These are phyloP conservation scores for Tremellales sp. DNA, from an alignment of 1,284 basidiomycete species.

Conservation along the genomic window DNA sequence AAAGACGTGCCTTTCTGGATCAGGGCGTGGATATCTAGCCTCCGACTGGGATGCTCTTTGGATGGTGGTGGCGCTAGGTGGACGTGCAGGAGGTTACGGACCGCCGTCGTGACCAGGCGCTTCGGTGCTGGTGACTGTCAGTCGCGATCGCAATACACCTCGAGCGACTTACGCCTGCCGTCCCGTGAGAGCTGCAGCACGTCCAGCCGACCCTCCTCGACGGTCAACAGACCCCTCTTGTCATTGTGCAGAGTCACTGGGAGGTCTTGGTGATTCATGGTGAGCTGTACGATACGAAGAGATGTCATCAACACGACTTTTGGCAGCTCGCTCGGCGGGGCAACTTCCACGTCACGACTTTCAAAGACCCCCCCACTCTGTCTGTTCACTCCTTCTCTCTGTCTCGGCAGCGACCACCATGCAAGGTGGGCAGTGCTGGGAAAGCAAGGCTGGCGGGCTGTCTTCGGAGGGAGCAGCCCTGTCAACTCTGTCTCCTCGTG, in stretches of 20 bases:
- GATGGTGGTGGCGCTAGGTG: constrained; percentile 14
- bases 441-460: too few relatives aligned
- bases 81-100: constrained; percentile 32
- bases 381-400: neutral
- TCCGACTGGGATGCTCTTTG: constrained; percentile 5
- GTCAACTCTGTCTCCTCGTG: too few relatives aligned
- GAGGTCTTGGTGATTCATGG: constrained; percentile 31
- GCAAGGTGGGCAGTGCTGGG: too few relatives aligned
- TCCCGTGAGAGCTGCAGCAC: constrained; percentile 43
- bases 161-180: constrained; percentile 35
- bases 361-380: neutral
- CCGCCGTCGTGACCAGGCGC: constrained; percentile 32
- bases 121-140: constrained; percentile 32
- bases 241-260: constrained; percentile 42
- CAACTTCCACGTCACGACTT: too few relatives aligned
- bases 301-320: too few relatives aligned
- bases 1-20: constrained; percentile 23
- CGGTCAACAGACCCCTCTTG: constrained; percentile 38
- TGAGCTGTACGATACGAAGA: too few relatives aligned
- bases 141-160: neutral
- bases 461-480: too few relatives aligned
- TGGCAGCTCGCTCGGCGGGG: too few relatives aligned
- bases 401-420: neutral
- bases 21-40: constrained; percentile 36
- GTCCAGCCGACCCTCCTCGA: constrained; percentile 39